Percentiles rank a stretch among this genome's conserved stretches.
phyloP scores from a whole-genome alignment of 2,329 filamentous ascomycete genomes.

The Tolypocladium inflatum region DNA sequence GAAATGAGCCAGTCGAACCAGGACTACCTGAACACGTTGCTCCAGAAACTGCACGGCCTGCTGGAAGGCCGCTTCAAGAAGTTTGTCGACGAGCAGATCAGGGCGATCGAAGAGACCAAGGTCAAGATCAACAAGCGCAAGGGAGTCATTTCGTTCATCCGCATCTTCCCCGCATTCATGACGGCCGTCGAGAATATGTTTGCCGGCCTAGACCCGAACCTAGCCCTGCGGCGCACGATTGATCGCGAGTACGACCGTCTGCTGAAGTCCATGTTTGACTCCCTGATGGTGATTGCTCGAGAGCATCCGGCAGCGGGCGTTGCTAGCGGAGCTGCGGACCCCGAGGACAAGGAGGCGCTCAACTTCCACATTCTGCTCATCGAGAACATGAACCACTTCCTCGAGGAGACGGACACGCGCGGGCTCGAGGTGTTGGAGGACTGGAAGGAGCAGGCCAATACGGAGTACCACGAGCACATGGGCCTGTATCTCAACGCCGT shows the following conservation, averaged over 20 bases:
- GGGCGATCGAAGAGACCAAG: slow-evolving; percentile 94
- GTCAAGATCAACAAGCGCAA: slow-evolving; percentile 99
- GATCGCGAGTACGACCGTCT: slow-evolving; percentile 84
- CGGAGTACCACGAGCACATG: slow-evolving; percentile 81
- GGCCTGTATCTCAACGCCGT: slow-evolving; percentile 78
- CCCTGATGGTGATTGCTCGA: slow-evolving; percentile 83
- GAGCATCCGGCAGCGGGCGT: slow-evolving; percentile 49
- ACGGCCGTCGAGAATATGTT: slow-evolving; percentile 78
- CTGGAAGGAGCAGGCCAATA: slow-evolving; percentile 69
- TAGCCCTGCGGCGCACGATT: slow-evolving; percentile 63
- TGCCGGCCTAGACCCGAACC: slow-evolving; percentile 41
- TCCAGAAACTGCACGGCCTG: slow-evolving; percentile 70
- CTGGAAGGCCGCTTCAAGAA: slow-evolving; percentile 71
- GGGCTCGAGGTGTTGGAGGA: slow-evolving; percentile 68
- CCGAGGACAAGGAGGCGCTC: slow-evolving; percentile 89
- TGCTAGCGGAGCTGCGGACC: slow-evolving; percentile 36
- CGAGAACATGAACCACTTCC: slow-evolving; percentile 97
- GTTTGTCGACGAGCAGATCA: slow-evolving; percentile 90
- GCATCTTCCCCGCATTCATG: slow-evolving; percentile 84
- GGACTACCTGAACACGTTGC: slow-evolving; percentile 71
- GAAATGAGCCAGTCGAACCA: slow-evolving; percentile 86
- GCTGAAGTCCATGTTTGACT: slow-evolving; percentile 94
- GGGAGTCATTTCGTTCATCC: slow-evolving; percentile 91
- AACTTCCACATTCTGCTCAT: slow-evolving; percentile 97
- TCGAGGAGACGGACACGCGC: slow-evolving; percentile 77